phyloP scores from a whole-genome alignment of 306 rosid genomes.

The Citrullus mucosospermus region DNA sequence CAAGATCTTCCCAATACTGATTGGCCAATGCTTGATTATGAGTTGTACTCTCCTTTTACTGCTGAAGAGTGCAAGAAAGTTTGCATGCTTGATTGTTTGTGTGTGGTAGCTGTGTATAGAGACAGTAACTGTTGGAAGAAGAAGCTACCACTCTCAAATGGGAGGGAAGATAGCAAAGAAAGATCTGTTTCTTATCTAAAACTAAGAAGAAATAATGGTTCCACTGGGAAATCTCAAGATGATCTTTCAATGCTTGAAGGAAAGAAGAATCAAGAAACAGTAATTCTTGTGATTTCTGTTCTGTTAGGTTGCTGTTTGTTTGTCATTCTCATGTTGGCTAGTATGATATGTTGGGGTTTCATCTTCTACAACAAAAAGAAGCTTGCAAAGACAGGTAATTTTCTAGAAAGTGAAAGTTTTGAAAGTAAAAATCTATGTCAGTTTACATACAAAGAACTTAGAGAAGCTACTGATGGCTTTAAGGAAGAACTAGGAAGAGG shows the following conservation, averaged over 20 bases:
- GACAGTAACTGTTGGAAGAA: slow-evolving; percentile 23
- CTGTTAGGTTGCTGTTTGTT: slow-evolving; percentile 11
- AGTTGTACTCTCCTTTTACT: not conserved
- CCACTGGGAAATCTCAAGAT: not conserved
- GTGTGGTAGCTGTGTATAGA: slow-evolving; percentile 18
- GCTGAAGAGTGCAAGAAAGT: slow-evolving; percentile 15
- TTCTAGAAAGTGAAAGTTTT: not conserved
- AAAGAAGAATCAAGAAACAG: not conserved
- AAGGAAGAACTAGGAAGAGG: slow-evolving; percentile 26
- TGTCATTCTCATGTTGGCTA: not conserved
- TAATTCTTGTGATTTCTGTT: not conserved
- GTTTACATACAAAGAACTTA: slow-evolving; percentile 21
- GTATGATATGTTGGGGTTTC: slow-evolving; percentile 2
- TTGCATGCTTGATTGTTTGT: slow-evolving; percentile 23
- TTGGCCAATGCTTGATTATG: slow-evolving; percentile 22
- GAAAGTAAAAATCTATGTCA: slow-evolving; percentile 2
- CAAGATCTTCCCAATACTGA: not conserved
- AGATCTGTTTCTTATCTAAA: not conserved
- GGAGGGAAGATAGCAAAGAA: slow-evolving; percentile 9
- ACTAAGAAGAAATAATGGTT: not conserved
- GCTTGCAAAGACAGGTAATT: not conserved
- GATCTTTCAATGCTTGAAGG: not conserved
- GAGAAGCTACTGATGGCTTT: slow-evolving; percentile 21
- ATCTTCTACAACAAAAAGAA: slow-evolving; percentile 4
- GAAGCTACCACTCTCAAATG: slow-evolving; percentile 31